These are phyloP conservation scores for Leishmania major DNA, from an alignment of 208 protist genomes.

Conservation along the genomic window DNA sequence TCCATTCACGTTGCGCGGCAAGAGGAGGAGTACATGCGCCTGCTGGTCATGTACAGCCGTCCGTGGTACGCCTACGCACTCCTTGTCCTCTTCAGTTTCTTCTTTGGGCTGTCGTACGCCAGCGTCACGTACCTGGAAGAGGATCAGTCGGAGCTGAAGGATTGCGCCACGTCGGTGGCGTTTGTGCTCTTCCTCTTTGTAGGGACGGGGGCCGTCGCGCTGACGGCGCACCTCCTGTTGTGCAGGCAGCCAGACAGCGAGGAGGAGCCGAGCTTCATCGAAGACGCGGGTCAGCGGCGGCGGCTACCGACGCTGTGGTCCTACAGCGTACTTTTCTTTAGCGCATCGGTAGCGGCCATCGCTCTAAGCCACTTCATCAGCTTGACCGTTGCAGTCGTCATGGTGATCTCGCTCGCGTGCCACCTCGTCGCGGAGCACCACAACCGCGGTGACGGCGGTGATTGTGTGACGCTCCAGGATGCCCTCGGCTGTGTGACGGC, in stretches of 20 bases:
- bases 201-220: neutral
- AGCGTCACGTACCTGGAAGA: slow-evolving; percentile 19
- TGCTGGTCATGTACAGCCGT: slow-evolving; percentile 27
- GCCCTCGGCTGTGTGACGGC: slow-evolving; percentile 4
- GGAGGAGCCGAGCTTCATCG: slow-evolving; percentile 24
- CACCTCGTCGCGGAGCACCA: slow-evolving; percentile 17
- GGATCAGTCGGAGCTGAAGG: neutral
- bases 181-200: slow-evolving; percentile 25
- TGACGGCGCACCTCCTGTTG: slow-evolving; percentile 12
- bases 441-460: slow-evolving; percentile 11
- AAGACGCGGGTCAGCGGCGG: slow-evolving; percentile 16
- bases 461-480: slow-evolving; percentile 26
- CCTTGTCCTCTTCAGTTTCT: slow-evolving; percentile 13
- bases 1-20: slow-evolving; percentile 19
- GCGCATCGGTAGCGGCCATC: slow-evolving; percentile 5
- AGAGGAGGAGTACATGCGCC: slow-evolving; percentile 32
- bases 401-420: slow-evolving; percentile 20
- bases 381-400: slow-evolving; percentile 8
- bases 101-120: slow-evolving; percentile 13
- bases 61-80: slow-evolving; percentile 35
- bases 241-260: slow-evolving; percentile 24
- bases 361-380: slow-evolving; percentile 6
- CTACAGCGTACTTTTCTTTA: neutral
- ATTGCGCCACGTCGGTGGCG: slow-evolving; percentile 16
- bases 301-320: slow-evolving; percentile 28